Percentiles rank a stretch among this genome's conserved stretches.
phyloP scores from a whole-genome alignment of 2,329 filamentous ascomycete genomes.

The Epichloe gansuensis region DNA sequence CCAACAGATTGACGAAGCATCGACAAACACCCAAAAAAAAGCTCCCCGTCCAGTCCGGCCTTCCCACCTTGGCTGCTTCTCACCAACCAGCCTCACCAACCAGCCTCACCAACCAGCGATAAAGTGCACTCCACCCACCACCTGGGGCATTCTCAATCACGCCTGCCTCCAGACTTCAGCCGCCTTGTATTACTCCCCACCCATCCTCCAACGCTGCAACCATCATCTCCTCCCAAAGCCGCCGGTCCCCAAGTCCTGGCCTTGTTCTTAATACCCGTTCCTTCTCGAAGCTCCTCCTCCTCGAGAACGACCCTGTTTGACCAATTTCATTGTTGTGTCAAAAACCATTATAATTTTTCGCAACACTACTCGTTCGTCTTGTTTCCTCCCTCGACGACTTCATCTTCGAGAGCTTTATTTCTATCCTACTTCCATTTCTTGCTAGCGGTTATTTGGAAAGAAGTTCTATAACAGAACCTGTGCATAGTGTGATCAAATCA shows the following conservation, averaged over 20 bases:
- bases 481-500: neutral
- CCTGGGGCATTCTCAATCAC: neutral
- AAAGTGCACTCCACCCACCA: neutral
- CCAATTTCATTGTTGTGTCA: neutral
- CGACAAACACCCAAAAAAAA: constrained; percentile 5
- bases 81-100: neutral
- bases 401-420: neutral
- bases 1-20: constrained; percentile 9
- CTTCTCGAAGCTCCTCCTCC: constrained; percentile 6
- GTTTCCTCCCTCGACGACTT: constrained; percentile 5
- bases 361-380: constrained; percentile 3
- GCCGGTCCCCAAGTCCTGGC: neutral
- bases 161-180: neutral
- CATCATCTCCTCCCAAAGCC: neutral
- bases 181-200: neutral
- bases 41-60: neutral
- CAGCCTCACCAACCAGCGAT: neutral
- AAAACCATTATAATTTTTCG: neutral
- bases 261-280: neutral
- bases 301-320: constrained; percentile 3
- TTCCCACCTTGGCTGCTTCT: neutral
- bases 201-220: neutral
- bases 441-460: constrained; percentile 1
- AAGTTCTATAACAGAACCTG: constrained; percentile 3
- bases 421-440: neutral